Base-by-base conservation (phyloP, 23 red algal species). In the Cyanidium caldarium region DNA sequence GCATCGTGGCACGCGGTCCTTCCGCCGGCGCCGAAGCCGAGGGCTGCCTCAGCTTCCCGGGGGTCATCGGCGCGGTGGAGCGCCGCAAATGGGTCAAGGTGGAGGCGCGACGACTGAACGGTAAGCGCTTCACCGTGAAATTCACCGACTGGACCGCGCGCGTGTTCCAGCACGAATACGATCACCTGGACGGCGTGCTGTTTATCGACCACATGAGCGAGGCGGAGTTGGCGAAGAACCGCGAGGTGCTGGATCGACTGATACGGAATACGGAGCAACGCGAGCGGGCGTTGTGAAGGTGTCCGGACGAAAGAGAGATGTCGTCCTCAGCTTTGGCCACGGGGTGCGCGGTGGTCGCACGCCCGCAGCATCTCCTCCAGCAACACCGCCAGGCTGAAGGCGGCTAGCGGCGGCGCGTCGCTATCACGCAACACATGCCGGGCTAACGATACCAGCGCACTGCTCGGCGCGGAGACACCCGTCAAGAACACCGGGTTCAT, bases 101-200 rank as follows among this genome's bases (percentile, higher is more conserved):
- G 25, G 90, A 95, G 69, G 90, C 79, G 35, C 58, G 70, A 42
- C 66, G 77, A 44, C 66, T 80, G 21, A 88, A 88, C 37, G 90
- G 90, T 0, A 95, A 87, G 66, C 67, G 72, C 15, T 85, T 95
- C 33, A 77, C 72, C 12, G 71, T 86, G 3, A 95, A 88, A 51
- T 81, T 73, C 37, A 77, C 67, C 13, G 90, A 79, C 33, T 95
- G 90, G 90, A 72, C 80, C 44, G 90, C 90, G 12, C 56, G 70
- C 61, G 79, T 95, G 40, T 87, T 95, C 78, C 84, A 88, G 56
- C 90, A 95, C 46, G 90, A 95, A 65, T 95, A 81, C 74, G 90
- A 95, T 65, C 90, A 95, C 56, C 42, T 95, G 71, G 78, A 95
- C 20, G 83, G 83, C 19, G 67, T 75, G 12, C 34, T 95, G 46